Base-by-base conservation (phyloP, 257 asterid genomes). In the Gynochthodes officinalis region DNA sequence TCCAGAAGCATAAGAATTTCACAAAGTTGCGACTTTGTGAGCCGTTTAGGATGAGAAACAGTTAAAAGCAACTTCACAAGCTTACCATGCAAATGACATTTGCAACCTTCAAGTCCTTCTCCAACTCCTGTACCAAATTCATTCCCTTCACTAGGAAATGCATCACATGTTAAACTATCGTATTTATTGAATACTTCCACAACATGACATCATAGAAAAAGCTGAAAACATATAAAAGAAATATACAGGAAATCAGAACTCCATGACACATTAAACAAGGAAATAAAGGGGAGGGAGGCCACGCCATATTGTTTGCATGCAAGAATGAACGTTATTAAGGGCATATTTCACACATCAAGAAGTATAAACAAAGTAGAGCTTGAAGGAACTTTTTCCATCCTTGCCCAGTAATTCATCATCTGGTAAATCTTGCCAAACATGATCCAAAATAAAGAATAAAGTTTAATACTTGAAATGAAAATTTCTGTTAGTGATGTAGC, bases 81-180 rank as follows among this genome's bases (percentile, higher is more conserved):
- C 98, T 87, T 92, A 95, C 99, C 99, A 86, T 95, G 93, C 97
- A 95, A 85, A 95, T 95, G 76, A 95, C 99, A 85, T 87, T 92
- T 71, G 99, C 99, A 81, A 92, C 87, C 87, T 92, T 95, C 95
- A 95, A 84, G 87, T 95, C 98, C 87, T 86, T 95, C 90, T 95
- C 99, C 85, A 95, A 72, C 81, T 95, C 97, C 70, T 89, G 84
- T 35, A 95, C 98, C 83, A 95, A 87, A 89, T 95, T 85, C 99
- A 95, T 95, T 87, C 99, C 98, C 79, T 86, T 86, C 84, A 92
- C 99, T 95, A 86, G 54, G 65, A 70, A 37, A 39, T 54, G 42
- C 52, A 70, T 55, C 42, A 40, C 40, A 53, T 54, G 52, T 55
- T 25, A 70, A 69, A 55, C 64, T 33, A 32, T 39, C 14, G 33